Evolutionary conservation across 2,329 filamentous ascomycete species (phyloP).

Genomic region (Penicillium sp.): DNA sequence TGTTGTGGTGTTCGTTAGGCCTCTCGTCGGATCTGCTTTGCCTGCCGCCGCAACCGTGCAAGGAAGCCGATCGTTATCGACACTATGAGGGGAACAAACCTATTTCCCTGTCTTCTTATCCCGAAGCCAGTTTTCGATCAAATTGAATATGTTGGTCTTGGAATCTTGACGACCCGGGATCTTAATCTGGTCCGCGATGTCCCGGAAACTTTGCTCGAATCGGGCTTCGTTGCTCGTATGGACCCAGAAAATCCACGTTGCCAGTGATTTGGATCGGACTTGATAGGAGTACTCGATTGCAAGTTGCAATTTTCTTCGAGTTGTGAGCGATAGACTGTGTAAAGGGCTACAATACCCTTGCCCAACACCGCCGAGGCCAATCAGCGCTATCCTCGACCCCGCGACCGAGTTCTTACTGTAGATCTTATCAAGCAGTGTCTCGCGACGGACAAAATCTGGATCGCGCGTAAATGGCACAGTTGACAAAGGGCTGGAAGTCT

Average conservation of each 20-base stretch:
- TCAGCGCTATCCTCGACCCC: constrained; percentile 16
- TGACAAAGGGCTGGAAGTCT: too few relatives aligned
- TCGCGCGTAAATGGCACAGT: too few relatives aligned
- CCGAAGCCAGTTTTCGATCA: constrained; percentile 25
- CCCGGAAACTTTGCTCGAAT: constrained; percentile 38
- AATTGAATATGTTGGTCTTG: constrained; percentile 33
- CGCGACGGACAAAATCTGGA: constrained; percentile 23
- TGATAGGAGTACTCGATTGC: constrained; percentile 42
- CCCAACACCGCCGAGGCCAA: constrained; percentile 19
- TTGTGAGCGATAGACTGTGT: constrained; percentile 5
- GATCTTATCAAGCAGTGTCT: constrained; percentile 26
- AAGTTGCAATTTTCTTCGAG: constrained; percentile 38
- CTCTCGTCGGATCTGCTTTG: neutral
- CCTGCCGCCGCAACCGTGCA: neutral
- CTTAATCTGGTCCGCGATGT: constrained; percentile 36
- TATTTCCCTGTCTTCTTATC: constrained; percentile 22
- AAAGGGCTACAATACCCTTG: neutral
- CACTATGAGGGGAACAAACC: constrained; percentile 29
- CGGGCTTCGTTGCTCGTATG: constrained; percentile 34
- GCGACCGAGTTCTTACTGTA: constrained; percentile 17
- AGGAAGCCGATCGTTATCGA: constrained; percentile 25
- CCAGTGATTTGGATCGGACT: constrained; percentile 23
- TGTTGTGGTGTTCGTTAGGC: neutral
- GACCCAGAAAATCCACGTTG: constrained; percentile 43
- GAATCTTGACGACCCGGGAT: constrained; percentile 34